Percentiles rank a stretch among this genome's conserved stretches.
phyloP scores from a whole-genome alignment of 2,329 filamentous ascomycete species.

The Botrytis hyacinthi region DNA sequence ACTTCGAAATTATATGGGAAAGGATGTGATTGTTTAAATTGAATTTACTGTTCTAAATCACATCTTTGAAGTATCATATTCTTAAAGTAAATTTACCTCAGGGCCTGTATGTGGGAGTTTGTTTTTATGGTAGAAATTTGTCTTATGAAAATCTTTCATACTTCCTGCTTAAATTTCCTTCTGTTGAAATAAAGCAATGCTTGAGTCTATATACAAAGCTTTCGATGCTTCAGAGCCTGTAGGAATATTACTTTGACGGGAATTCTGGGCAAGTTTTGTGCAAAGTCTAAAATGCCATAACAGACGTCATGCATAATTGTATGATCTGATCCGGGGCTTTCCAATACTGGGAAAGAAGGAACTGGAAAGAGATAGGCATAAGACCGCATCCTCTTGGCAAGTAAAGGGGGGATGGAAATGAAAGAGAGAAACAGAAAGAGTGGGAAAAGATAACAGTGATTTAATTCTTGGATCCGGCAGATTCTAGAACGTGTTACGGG shows the following conservation, averaged over 20 bases:
- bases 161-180: neutral
- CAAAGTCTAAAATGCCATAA: neutral
- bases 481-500: neutral
- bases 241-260: neutral
- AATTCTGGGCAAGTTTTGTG: neutral
- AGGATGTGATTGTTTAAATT: neutral
- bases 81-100: neutral
- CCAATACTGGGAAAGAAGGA: neutral
- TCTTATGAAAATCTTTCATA: neutral
- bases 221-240: neutral
- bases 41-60: neutral
- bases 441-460: neutral
- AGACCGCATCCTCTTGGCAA: neutral
- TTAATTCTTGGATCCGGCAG: neutral
- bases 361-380: too few species aligned
- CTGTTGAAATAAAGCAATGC: neutral
- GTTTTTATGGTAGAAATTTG: neutral
- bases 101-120: neutral
- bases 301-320: neutral
- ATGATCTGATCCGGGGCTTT: neutral
- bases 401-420: neutral
- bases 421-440: neutral
- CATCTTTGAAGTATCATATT: neutral
- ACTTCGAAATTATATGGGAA: neutral
- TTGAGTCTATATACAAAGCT: neutral